Base-by-base conservation (phyloP, 2,329 filamentous ascomycete species). In the Cercospora janseana region DNA sequence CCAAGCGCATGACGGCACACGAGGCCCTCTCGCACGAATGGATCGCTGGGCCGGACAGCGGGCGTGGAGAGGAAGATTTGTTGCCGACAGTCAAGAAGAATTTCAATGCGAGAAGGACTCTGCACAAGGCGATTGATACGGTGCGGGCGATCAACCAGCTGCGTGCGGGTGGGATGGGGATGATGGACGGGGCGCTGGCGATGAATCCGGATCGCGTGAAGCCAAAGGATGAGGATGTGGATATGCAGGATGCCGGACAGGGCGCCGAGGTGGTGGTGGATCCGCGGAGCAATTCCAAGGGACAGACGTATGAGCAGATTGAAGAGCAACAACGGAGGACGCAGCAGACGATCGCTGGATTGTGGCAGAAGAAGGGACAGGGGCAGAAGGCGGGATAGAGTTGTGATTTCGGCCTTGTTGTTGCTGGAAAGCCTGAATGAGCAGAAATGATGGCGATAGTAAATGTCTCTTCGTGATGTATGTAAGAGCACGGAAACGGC, bases 1-100 rank as follows among this genome's bases (percentile, higher is more conserved):
- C 80, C 51, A 80, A 83, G 60, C 88, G 93, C 62, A 93, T 97
- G 81, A 96, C 92, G 1, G 87, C 92, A 6, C 90, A 97, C 70
- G 87, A 83, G 68, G 82, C 82, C 2, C 74, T 85, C 3, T 78
- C 78, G 37, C 82, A 85, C 60, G 72, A 77, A n/a, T 85, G 81
- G 80, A 80, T 85, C 60, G 80, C 78, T 46, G 77, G 79, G 23
- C 75, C 79, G 2, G 72, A 75, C 50, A 74, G 76, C 53, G 71
- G 71, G 58, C 57, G 71, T 66, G 65, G 65, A 34, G 66, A 59
- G 38, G 73, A 78, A 59, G 82, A 85, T 68, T 69, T 85, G 23
- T 67, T 85, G 40, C 82, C 82, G 2, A 82, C 77, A 0, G 79
- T 85, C 55, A 84, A 84, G 75, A 85, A 85, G 75, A 85, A 85